Conservation (phyloP, 148 eudicot species). For the Silene uniflora region DNA sequence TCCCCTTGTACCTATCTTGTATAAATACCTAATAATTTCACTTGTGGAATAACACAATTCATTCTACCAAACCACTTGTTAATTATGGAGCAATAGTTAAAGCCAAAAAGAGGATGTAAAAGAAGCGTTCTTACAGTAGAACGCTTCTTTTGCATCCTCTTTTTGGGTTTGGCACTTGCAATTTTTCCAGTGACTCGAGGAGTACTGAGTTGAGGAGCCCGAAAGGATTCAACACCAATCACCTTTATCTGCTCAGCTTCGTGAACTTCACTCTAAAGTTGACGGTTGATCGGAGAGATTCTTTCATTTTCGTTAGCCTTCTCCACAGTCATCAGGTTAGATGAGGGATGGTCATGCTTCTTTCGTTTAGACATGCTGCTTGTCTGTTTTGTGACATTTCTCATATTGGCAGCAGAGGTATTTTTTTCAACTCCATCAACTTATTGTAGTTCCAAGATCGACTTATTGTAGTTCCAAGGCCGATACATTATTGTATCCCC, state of each 20-base stretch:
- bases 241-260: slow-evolving; percentile 1
- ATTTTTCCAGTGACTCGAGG: slow-evolving; percentile 15
- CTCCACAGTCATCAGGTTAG: slow-evolving; percentile 14
- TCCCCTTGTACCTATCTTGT: too few relatives aligned
- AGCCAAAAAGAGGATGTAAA: too few relatives aligned
- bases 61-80: too few relatives aligned
- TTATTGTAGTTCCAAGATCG: too few relatives aligned
- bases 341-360: slow-evolving; percentile 19
- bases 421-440: too few relatives aligned
- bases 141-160: background rate
- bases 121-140: too few relatives aligned
- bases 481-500: too few relatives aligned
- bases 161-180: slow-evolving; percentile 23
- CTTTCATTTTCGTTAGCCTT: slow-evolving; percentile 26
- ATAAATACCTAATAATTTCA: too few relatives aligned
- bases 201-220: slow-evolving; percentile 18
- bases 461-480: too few relatives aligned
- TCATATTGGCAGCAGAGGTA: background rate
- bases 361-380: slow-evolving; percentile 5
- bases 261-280: slow-evolving; percentile 15
- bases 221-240: slow-evolving; percentile 19
- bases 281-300: slow-evolving; percentile 23
- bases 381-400: background rate
- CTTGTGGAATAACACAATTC: too few relatives aligned
- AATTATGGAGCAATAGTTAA: too few relatives aligned